Conservation (phyloP, 306 rosid species). For the Fagus crenata region DNA sequence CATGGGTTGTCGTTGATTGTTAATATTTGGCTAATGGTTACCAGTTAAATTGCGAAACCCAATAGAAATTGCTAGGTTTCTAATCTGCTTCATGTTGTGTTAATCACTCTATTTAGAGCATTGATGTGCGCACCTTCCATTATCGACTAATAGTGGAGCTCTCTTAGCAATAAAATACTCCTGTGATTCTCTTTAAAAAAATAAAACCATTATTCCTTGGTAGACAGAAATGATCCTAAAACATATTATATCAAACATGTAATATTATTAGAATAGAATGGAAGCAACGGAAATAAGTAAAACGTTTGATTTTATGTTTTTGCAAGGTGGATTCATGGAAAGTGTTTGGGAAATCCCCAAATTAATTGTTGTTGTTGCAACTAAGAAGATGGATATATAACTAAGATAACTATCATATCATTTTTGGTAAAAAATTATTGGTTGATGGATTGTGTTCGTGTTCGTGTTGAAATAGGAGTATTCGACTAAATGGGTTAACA, state of each 20-base stretch:
- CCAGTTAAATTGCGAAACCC: slow-evolving; percentile 52
- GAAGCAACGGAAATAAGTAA: too few relatives aligned
- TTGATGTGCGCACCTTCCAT: slow-evolving; percentile 37
- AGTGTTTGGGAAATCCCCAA: background rate
- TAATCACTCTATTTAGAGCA: slow-evolving; percentile 32
- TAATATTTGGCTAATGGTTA: slow-evolving; percentile 29
- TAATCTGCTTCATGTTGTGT: slow-evolving; percentile 32
- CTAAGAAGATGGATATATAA: too few relatives aligned
- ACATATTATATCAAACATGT: background rate
- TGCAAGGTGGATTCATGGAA: background rate
- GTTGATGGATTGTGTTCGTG: too few relatives aligned
- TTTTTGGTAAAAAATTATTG: background rate
- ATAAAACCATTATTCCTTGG: background rate
- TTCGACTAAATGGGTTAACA: too few relatives aligned
- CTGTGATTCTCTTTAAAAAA: background rate
- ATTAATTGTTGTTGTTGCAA: background rate
- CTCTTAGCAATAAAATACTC: background rate
- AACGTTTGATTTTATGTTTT: background rate
- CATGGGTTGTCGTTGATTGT: slow-evolving; percentile 35
- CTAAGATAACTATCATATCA: too few relatives aligned
- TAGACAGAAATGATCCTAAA: background rate
- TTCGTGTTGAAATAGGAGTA: too few relatives aligned
- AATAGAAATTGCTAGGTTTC: slow-evolving; percentile 36
- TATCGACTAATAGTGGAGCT: slow-evolving; percentile 22
- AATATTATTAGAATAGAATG: too few relatives aligned